Evolutionary conservation across 768 basidiomycete species (phyloP).

Genomic region (Trametes gibbosa): DNA sequence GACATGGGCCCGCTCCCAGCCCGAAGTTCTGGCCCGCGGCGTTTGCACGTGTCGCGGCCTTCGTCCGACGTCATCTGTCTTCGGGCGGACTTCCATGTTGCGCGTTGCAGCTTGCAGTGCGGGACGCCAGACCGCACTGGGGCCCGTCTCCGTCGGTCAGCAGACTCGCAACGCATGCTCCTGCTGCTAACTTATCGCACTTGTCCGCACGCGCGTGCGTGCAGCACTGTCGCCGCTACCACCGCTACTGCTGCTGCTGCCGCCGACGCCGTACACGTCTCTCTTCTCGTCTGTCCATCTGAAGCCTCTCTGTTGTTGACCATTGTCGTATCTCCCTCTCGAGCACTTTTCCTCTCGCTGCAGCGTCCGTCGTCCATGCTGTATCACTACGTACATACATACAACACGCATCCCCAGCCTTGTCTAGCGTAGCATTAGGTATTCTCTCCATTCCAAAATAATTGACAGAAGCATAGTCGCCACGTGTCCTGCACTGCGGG

Average conservation of each 20-base stretch:
- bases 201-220: conserved; percentile 1
- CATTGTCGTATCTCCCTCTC: not conserved
- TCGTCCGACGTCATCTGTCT: conserved; percentile 11
- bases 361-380: conserved; percentile 1
- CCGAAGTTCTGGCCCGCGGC: not conserved
- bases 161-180: not conserved
- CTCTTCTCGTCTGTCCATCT: no score
- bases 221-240: not conserved
- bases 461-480: not conserved
- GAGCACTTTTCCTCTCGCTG: not conserved
- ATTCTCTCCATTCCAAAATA: conserved; percentile 12
- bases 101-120: conserved; percentile 1
- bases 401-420: not conserved
- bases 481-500: not conserved
- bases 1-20: not conserved
- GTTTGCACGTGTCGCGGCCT: not conserved
- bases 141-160: conserved; percentile 14
- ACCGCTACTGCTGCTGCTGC: not conserved
- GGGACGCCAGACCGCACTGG: conserved; percentile 5
- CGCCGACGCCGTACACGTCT: not conserved
- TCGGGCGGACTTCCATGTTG: conserved; percentile 12
- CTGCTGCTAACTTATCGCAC: conserved; percentile 12
- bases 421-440: conserved; percentile 16
- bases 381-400: conserved; percentile 22
- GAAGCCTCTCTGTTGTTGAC: not conserved